A percentile compares a stretch with the other conserved stretches of the same genome.
These are phyloP conservation scores for Anthracocystis setariae DNA, from an alignment of 1,284 basidiomycete genomes.

Conservation along the genomic window DNA sequence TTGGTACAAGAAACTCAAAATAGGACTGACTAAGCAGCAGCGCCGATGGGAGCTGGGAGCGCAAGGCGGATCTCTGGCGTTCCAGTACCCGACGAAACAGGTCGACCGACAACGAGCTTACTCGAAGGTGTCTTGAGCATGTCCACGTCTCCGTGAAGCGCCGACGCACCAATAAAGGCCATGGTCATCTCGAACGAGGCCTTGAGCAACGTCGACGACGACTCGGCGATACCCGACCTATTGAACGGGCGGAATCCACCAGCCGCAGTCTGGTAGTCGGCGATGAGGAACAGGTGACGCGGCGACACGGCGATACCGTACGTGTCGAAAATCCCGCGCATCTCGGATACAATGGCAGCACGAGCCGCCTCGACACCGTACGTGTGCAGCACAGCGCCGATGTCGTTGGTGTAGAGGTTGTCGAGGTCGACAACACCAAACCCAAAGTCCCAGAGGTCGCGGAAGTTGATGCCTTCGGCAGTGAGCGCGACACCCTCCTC, in stretches of 20 bases:
- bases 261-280: constrained; percentile 97
- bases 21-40: constrained; percentile 20
- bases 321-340: constrained; percentile 87
- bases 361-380: constrained; percentile 74
- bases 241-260: constrained; percentile 98
- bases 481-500: constrained; percentile 53
- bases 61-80: constrained; percentile 55
- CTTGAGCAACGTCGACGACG: constrained; percentile 92
- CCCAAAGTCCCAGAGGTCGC: constrained; percentile 88
- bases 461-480: constrained; percentile 75
- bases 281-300: constrained; percentile 94
- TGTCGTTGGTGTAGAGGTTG: constrained; percentile 91
- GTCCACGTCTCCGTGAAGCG: constrained; percentile 93
- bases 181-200: constrained; percentile 97
- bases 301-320: constrained; percentile 97
- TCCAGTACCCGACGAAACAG: constrained; percentile 61
- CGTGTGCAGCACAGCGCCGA: constrained; percentile 87
- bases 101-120: constrained; percentile 79
- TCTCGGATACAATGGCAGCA: constrained; percentile 74
- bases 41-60: constrained; percentile 31
- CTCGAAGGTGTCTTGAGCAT: constrained; percentile 87
- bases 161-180: constrained; percentile 93
- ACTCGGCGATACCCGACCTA: constrained; percentile 89
- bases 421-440: constrained; percentile 83
- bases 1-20: constrained; percentile 12